Evolutionary conservation across 768 basidiomycete genomes (phyloP).

Genomic region (Podaxis pistillaris): DNA sequence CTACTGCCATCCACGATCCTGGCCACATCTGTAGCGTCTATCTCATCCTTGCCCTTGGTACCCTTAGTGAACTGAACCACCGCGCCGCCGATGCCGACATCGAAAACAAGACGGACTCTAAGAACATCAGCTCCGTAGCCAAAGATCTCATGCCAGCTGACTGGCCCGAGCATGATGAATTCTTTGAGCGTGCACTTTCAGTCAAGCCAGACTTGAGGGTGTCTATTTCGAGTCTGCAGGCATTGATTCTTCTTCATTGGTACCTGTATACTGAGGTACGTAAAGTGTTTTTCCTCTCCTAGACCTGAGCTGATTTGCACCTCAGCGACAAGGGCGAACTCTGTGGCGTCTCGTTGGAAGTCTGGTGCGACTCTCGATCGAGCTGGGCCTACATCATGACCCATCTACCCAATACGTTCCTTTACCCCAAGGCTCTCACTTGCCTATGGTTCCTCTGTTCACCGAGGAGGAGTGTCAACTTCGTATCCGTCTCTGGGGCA

Average conservation of each 20-base stretch:
- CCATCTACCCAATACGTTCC: constrained; percentile 60
- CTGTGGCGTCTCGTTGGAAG: constrained; percentile 88
- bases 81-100: constrained; percentile 55
- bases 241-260: constrained; percentile 83
- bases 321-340: constrained; percentile 82
- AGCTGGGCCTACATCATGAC: constrained; percentile 85
- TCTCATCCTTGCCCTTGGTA: constrained; percentile 75
- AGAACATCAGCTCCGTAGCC: constrained; percentile 21
- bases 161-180: constrained; percentile 84
- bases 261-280: constrained; percentile 85
- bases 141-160: constrained; percentile 62
- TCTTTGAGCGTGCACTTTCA: constrained; percentile 75
- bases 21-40: constrained; percentile 80
- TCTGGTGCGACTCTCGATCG: constrained; percentile 77
- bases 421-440: constrained; percentile 24
- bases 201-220: constrained; percentile 83
- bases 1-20: constrained; percentile 55
- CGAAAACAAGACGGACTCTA: constrained; percentile 32
- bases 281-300: neutral
- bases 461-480: constrained; percentile 75
- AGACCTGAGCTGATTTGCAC: constrained; percentile 11
- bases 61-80: constrained; percentile 79
- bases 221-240: constrained; percentile 79
- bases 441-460: constrained; percentile 38
- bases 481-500: constrained; percentile 82